phyloP scores from a whole-genome alignment of 148 eudicot species.

The Diospyros lotus region DNA sequence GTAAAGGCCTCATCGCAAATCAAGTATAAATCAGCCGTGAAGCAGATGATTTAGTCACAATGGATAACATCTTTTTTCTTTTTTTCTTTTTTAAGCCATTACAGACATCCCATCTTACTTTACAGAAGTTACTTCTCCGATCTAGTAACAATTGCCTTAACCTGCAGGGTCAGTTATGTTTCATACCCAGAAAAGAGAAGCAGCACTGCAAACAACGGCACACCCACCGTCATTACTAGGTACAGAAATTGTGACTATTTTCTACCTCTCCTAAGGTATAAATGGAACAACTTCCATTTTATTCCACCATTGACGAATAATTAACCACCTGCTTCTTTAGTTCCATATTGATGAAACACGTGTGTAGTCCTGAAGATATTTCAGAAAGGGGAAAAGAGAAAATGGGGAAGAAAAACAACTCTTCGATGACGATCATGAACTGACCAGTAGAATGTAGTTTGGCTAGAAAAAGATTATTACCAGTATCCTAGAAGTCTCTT shows the following conservation, averaged over 20 bases:
- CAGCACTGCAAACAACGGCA: too few relatives aligned
- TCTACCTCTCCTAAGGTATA: too few relatives aligned
- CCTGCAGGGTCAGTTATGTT: not conserved
- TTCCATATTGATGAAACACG: not conserved
- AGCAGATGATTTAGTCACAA: not conserved
- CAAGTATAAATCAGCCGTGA: not conserved
- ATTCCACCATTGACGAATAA: not conserved
- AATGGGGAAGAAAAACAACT: not conserved
- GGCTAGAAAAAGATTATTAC: conserved; percentile 21
- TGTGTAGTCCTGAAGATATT: not conserved
- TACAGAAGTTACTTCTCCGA: not conserved
- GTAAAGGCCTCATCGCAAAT: not conserved
- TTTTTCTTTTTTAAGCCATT: not conserved
- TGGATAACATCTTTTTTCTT: not conserved
- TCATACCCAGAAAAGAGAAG: not conserved
- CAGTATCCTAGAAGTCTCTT: conserved; percentile 54
- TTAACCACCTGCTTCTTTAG: not conserved
- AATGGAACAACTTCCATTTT: not conserved
- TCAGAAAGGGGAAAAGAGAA: not conserved
- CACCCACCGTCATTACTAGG: too few relatives aligned
- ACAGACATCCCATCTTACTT: not conserved
- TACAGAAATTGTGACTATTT: too few relatives aligned
- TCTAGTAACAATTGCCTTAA: not conserved
- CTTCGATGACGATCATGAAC: not conserved
- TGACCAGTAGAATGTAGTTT: not conserved